phyloP scores from a whole-genome alignment of 164 flowering plant species.

The Nymphaea colorata region DNA sequence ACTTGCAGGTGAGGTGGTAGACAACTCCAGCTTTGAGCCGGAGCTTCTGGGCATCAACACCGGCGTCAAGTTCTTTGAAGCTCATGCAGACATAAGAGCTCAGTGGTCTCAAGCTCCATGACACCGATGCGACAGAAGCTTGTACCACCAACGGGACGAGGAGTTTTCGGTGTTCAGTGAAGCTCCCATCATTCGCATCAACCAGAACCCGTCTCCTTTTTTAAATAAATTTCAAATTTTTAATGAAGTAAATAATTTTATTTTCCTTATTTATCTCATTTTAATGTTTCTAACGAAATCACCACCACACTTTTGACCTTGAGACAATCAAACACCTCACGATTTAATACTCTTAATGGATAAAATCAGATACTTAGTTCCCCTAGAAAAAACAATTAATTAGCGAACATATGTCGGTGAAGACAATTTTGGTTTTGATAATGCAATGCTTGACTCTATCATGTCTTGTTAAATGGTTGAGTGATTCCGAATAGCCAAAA shows the following conservation, averaged over 20 bases:
- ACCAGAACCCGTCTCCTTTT: too few species aligned
- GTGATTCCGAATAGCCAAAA: too few species aligned
- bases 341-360: too few species aligned
- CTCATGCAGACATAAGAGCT: slow-evolving; percentile 26
- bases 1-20: slow-evolving; percentile 21
- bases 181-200: neutral
- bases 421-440: too few species aligned
- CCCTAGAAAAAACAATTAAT: too few species aligned
- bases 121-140: slow-evolving; percentile 31
- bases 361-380: too few species aligned
- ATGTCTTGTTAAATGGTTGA: too few species aligned
- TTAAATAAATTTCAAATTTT: neutral
- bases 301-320: too few species aligned
- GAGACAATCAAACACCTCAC: too few species aligned
- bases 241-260: neutral
- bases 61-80: slow-evolving; percentile 32
- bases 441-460: too few species aligned
- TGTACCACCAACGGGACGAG: slow-evolving; percentile 24
- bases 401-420: too few species aligned
- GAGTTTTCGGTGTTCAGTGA: slow-evolving; percentile 29
- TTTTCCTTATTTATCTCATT: neutral
- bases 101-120: slow-evolving; percentile 18
- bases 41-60: slow-evolving; percentile 31
- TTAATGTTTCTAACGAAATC: too few species aligned
- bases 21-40: slow-evolving; percentile 21